phyloP scores from a whole-genome alignment of 441 rosid genomes.

The Isatis lusitanica region DNA sequence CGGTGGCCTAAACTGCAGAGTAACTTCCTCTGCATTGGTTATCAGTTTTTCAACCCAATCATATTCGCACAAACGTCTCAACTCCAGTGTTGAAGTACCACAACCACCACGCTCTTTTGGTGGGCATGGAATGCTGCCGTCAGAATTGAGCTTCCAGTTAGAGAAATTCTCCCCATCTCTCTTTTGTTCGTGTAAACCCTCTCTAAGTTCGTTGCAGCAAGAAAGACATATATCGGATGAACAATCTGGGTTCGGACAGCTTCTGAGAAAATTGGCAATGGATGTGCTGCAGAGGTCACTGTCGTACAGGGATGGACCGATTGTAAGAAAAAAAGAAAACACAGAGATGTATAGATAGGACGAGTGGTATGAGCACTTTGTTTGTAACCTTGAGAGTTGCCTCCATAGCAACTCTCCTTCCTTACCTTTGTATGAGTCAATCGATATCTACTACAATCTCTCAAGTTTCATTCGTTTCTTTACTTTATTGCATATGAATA shows the following conservation, averaged over 20 bases:
- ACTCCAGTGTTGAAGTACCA: constrained; percentile 60
- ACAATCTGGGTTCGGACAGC: constrained; percentile 64
- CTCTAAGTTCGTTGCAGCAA: constrained; percentile 79
- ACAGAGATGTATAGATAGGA: not conserved
- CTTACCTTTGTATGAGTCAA: no score
- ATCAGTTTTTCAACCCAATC: constrained; percentile 56
- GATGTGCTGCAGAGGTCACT: constrained; percentile 94
- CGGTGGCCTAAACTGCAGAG: constrained; percentile 30
- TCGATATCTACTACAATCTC: no score
- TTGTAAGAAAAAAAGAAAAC: not conserved
- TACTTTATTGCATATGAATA: no score
- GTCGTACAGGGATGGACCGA: constrained; percentile 13
- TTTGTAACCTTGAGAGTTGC: no score
- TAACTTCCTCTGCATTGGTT: constrained; percentile 38
- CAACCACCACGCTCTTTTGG: constrained; percentile 76
- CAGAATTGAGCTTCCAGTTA: constrained; percentile 36
- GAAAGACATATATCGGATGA: constrained; percentile 71
- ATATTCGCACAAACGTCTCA: constrained; percentile 55
- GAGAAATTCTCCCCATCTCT: not conserved
- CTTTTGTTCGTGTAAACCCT: constrained; percentile 33
- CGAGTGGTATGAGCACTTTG: no score
- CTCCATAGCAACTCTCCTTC: no score
- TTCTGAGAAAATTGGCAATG: constrained; percentile 73
- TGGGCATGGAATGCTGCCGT: constrained; percentile 73
- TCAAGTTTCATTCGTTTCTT: no score